Evolutionary conservation across 768 basidiomycete genomes (phyloP).

Genomic region (Boletus sp.): DNA sequence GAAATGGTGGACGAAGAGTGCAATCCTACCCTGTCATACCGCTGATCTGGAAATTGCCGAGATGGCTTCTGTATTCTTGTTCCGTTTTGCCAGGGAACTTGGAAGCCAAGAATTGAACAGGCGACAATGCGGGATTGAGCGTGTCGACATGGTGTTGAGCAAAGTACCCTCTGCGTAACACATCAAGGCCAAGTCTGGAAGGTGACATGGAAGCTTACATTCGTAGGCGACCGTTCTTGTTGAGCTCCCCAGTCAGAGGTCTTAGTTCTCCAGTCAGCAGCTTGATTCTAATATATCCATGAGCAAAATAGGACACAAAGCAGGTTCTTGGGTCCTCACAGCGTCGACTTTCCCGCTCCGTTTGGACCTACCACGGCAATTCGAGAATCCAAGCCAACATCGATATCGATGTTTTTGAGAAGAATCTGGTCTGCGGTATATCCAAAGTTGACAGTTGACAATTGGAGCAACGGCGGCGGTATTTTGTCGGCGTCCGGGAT

Average conservation of each 20-base stretch:
- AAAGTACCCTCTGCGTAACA: constrained; percentile 69
- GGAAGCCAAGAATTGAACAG: constrained; percentile 89
- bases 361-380: constrained; percentile 95
- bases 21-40: constrained; percentile 83
- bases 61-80: constrained; percentile 93
- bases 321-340: constrained; percentile 47
- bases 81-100: constrained; percentile 94
- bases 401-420: constrained; percentile 79
- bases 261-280: constrained; percentile 38
- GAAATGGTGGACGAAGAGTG: background rate
- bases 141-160: constrained; percentile 97
- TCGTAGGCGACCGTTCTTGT: constrained; percentile 86
- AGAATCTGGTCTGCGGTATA: constrained; percentile 77
- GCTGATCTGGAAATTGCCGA: constrained; percentile 97
- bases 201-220: constrained; percentile 51
- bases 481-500: constrained; percentile 98
- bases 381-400: constrained; percentile 91
- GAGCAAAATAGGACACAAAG: constrained; percentile 3
- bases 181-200: background rate
- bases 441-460: constrained; percentile 88
- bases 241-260: constrained; percentile 65
- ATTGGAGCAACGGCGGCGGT: constrained; percentile 91
- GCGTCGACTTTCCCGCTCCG: constrained; percentile 94
- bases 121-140: constrained; percentile 78
- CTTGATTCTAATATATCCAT: constrained; percentile 66